Conservation (phyloP, 1,284 basidiomycete genomes). For the Malassezia nana region DNA sequence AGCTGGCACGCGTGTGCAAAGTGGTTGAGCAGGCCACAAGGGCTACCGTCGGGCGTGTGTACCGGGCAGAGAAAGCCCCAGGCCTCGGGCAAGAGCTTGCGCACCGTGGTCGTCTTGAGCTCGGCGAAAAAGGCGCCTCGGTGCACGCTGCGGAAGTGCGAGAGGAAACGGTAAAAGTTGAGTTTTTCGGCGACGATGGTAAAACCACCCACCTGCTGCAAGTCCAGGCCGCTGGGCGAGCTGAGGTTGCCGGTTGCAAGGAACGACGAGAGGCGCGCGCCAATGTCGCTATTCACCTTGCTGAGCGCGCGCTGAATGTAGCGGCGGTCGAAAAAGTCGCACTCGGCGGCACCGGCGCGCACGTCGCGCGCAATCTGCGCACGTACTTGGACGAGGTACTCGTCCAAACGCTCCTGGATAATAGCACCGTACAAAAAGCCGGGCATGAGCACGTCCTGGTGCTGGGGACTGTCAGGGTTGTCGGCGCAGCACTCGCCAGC, state of each 20-base stretch:
- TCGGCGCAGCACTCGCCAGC: slow-evolving; percentile 83
- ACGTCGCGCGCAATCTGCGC: slow-evolving; percentile 67
- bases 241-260: slow-evolving; percentile 93
- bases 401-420: slow-evolving; percentile 93
- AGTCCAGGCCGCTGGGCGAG: slow-evolving; percentile 86
- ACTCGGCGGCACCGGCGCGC: slow-evolving; percentile 58
- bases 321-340: slow-evolving; percentile 75
- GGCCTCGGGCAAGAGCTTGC: slow-evolving; percentile 91
- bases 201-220: slow-evolving; percentile 94
- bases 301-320: slow-evolving; percentile 71
- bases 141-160: slow-evolving; percentile 96
- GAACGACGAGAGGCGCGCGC: slow-evolving; percentile 81
- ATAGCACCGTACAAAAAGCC: slow-evolving; percentile 92
- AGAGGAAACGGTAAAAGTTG: slow-evolving; percentile 96
- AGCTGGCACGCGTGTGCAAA: slow-evolving; percentile 88
- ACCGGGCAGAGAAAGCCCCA: slow-evolving; percentile 99
- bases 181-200: slow-evolving; percentile 98
- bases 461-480: slow-evolving; percentile 97
- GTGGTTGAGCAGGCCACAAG: slow-evolving; percentile 95
- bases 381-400: slow-evolving; percentile 68
- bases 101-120: slow-evolving; percentile 93
- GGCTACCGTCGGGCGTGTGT: slow-evolving; percentile 95
- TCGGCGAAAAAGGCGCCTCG: slow-evolving; percentile 99
- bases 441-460: slow-evolving; percentile 93
- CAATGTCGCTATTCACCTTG: slow-evolving; percentile 83